phyloP scores from a whole-genome alignment of 495 filamentous ascomycete species.

The Neurospora cerealis region DNA sequence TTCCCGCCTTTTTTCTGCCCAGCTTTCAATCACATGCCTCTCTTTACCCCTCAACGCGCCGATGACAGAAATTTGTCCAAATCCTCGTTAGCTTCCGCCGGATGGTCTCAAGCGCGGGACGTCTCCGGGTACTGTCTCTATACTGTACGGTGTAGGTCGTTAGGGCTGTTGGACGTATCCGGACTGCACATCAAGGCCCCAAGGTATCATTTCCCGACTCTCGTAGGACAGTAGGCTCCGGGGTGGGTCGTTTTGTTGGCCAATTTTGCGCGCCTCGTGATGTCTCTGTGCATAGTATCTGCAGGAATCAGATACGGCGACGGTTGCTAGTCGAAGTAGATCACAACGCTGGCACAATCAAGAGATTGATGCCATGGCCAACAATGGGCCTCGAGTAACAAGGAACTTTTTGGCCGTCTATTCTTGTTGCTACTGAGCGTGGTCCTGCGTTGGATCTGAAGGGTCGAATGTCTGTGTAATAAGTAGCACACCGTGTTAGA shows the following conservation, averaged over 20 bases:
- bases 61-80: neutral
- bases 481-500: neutral
- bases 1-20: neutral
- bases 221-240: neutral
- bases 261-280: slow-evolving; percentile 3
- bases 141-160: neutral
- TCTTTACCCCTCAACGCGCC: neutral
- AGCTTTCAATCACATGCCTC: neutral
- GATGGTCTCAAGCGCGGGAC: neutral
- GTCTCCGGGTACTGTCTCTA: neutral
- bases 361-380: neutral
- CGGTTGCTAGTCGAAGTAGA: neutral
- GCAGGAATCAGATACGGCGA: neutral
- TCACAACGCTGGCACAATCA: neutral
- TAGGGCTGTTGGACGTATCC: neutral
- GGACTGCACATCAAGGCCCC: neutral
- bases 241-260: neutral
- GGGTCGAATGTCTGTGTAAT: neutral
- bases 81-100: neutral
- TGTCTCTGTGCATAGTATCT: slow-evolving; percentile 1
- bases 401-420: neutral
- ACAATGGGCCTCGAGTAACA: neutral
- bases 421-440: neutral
- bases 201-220: neutral
- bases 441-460: neutral